phyloP scores from a whole-genome alignment of 208 protist genomes.

The Wallacemonas sp. region DNA sequence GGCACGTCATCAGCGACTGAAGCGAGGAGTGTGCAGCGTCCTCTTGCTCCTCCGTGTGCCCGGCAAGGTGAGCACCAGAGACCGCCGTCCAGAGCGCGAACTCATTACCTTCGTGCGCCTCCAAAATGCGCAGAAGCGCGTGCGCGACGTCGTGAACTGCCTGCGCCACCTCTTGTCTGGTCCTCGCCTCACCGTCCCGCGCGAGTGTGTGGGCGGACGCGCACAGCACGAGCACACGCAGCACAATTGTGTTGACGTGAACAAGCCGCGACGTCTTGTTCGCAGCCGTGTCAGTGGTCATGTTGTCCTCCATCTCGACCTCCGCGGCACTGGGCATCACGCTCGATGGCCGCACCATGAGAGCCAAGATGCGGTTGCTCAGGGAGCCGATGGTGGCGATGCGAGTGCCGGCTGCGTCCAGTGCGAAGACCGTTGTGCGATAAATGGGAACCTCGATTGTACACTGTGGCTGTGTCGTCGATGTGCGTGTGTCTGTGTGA shows the following conservation, averaged over 20 bases:
- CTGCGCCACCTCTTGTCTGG: not conserved
- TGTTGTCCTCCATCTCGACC: too few species aligned
- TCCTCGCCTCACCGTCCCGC: not conserved
- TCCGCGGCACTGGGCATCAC: too few species aligned
- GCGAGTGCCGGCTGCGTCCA: conserved; percentile 42
- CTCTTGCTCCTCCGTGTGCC: too few species aligned
- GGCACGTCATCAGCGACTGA: too few species aligned
- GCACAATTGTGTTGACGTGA: not conserved
- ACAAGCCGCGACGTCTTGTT: not conserved
- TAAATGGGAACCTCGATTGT: conserved; percentile 72
- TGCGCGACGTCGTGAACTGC: not conserved
- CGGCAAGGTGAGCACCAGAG: not conserved
- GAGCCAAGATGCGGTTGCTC: conserved; percentile 33
- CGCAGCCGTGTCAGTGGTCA: too few species aligned
- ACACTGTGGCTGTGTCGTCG: too few species aligned
- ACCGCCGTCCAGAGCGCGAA: not conserved
- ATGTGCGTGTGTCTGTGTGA: too few species aligned
- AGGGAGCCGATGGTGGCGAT: conserved; percentile 26
- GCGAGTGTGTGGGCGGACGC: not conserved
- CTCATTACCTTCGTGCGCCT: not conserved
- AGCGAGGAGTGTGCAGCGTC: too few species aligned
- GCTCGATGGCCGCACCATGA: conserved; percentile 18
- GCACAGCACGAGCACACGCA: conserved; percentile 8
- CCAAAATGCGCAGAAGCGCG: not conserved
- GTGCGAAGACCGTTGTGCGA: conserved; percentile 32